Evolutionary conservation across 2,329 filamentous ascomycete species (phyloP), one percentile per base, ranked within the genome.

Genomic region (Pseudophaeomoniella oleicola): DNA sequence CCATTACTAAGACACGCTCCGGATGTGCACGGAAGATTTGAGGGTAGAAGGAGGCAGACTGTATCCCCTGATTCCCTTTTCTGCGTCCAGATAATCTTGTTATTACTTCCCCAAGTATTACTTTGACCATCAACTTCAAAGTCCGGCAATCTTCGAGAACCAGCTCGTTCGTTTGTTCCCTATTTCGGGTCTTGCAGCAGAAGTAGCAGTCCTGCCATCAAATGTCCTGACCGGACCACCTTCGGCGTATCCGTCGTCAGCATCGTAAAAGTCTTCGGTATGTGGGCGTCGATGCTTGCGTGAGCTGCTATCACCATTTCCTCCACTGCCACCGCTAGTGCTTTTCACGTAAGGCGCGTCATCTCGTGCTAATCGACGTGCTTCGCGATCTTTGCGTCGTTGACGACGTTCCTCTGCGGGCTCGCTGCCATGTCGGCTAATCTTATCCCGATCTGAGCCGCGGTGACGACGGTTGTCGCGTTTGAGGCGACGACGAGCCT

Each of bases 391-490:
- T 42, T 45, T 32, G 41, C 39, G 4, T 27, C 36, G 15, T 41
- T 37, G 14, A 39, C 36, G 16, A 36, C 27, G n/a, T 32, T 36
- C 22, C 40, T 43, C 34, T 30, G n/a, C 19, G 17, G 16, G 30
- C 42, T 39, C 16, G 50, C 46, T 1, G 54, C 43, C 32, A 50
- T 39, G 30, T 59, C 56, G 12, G 59, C 55, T 30, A 56, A 49
- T 37, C 63, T 59, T 18, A 58, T 53, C 17, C 63, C 59, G 3
- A 47, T 52, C 37, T 55, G 46, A 17, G 55, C 57, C 2, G 55
- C 52, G 35, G 13, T 58, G 55, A 31, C 55, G 50, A n/a, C 53
- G 54, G 15, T 55, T 54, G 36, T 52, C 51, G 5, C 59, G 56
- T 39, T 47, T 49, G 37, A 19, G 15, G 12, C 19, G 16, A 12